A percentile compares a stretch with the other conserved stretches of the same genome.
phyloP scores from a whole-genome alignment of 306 rosid genomes.

The Benincasa hispida region DNA sequence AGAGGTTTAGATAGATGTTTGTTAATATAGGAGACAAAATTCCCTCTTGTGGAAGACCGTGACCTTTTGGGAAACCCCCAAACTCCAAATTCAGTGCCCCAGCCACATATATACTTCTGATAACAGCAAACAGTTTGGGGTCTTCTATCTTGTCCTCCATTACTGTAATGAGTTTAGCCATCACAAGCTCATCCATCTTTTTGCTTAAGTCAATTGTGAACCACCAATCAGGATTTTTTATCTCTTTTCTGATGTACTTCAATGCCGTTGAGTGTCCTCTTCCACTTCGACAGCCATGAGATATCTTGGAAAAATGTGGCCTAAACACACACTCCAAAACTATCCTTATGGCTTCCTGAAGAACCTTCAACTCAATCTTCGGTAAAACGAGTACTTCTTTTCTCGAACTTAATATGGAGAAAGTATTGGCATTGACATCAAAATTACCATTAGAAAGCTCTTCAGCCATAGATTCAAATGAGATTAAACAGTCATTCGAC shows the following conservation, averaged over 20 bases:
- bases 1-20: slow-evolving; percentile 72
- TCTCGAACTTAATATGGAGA: slow-evolving; percentile 33
- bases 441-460: slow-evolving; percentile 36
- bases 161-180: slow-evolving; percentile 34
- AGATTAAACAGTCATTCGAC: background rate
- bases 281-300: slow-evolving; percentile 89
- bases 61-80: slow-evolving; percentile 88
- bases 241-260: slow-evolving; percentile 56
- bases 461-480: slow-evolving; percentile 41
- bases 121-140: slow-evolving; percentile 31
- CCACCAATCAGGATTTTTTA: slow-evolving; percentile 71
- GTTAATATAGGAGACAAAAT: slow-evolving; percentile 67
- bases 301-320: slow-evolving; percentile 69
- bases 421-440: slow-evolving; percentile 40
- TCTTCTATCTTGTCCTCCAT: slow-evolving; percentile 81
- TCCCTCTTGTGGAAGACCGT: slow-evolving; percentile 91
- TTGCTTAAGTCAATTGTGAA: slow-evolving; percentile 47
- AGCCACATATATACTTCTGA: slow-evolving; percentile 54
- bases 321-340: slow-evolving; percentile 66
- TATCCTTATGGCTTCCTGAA: slow-evolving; percentile 77
- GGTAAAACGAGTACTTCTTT: slow-evolving; percentile 65
- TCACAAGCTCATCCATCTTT: slow-evolving; percentile 38
- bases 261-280: slow-evolving; percentile 54
- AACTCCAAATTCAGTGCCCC: slow-evolving; percentile 68
- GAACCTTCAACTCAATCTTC: slow-evolving; percentile 49